phyloP scores from a whole-genome alignment of 768 basidiomycete species.

The Dioszegia aurantiaca region DNA sequence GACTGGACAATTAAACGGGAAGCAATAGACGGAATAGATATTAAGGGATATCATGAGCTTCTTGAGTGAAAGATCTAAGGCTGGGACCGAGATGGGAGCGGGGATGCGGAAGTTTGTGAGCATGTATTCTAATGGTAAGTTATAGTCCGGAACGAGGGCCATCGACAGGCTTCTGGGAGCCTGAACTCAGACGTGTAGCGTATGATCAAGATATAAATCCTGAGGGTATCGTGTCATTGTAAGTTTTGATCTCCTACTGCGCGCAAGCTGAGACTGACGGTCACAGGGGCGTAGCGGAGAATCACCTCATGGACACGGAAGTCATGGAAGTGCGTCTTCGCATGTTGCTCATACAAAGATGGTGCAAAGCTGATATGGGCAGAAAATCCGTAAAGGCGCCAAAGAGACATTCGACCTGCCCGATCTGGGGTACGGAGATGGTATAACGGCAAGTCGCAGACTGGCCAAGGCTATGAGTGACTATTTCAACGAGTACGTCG shows the following conservation, averaged over 20 bases:
- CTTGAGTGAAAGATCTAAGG: slow-evolving; percentile 3
- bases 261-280: neutral
- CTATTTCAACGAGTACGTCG: slow-evolving; percentile 36
- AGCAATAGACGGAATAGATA: neutral
- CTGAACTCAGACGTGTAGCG: neutral
- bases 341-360: neutral
- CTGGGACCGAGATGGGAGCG: slow-evolving; percentile 8
- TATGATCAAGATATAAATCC: slow-evolving; percentile 29
- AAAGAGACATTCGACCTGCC: slow-evolving; percentile 28
- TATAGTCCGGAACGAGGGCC: too few relatives aligned
- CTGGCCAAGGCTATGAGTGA: slow-evolving; percentile 37
- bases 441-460: slow-evolving; percentile 41
- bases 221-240: slow-evolving; percentile 44
- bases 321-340: slow-evolving; percentile 28
- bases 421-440: slow-evolving; percentile 47
- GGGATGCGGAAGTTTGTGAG: slow-evolving; percentile 8
- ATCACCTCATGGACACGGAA: slow-evolving; percentile 45
- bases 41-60: neutral
- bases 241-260: neutral
- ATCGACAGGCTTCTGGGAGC: too few relatives aligned
- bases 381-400: slow-evolving; percentile 38
- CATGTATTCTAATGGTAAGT: slow-evolving; percentile 15
- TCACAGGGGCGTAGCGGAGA: slow-evolving; percentile 40
- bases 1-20: too few relatives aligned
- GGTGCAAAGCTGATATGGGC: neutral